phyloP scores from a whole-genome alignment of 495 filamentous ascomycete genomes.

The Baudoinia panamericana region DNA sequence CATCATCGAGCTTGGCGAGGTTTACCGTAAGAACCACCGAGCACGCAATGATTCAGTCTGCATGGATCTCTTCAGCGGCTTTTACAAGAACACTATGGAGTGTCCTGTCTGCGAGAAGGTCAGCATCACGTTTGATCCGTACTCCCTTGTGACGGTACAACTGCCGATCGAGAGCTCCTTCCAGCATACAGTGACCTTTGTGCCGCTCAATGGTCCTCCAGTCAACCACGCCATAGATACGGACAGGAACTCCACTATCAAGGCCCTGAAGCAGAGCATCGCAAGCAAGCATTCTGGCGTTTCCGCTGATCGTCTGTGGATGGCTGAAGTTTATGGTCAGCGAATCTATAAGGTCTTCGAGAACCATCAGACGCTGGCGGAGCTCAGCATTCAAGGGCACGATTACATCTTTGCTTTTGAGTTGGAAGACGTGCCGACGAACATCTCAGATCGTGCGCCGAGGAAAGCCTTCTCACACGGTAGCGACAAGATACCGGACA shows the following conservation, averaged over 20 bases:
- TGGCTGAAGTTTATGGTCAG: slow-evolving; percentile 61
- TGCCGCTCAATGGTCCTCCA: slow-evolving; percentile 52
- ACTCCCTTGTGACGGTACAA: slow-evolving; percentile 85
- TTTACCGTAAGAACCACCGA: slow-evolving; percentile 84
- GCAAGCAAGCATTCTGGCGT: slow-evolving; percentile 47
- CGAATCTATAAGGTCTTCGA: slow-evolving; percentile 77
- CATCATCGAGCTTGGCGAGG: slow-evolving; percentile 67
- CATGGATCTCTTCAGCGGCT: slow-evolving; percentile 85
- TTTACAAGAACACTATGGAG: slow-evolving; percentile 93
- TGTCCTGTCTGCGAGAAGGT: slow-evolving; percentile 87
- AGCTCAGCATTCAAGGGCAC: slow-evolving; percentile 45
- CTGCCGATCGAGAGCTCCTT: slow-evolving; percentile 72
- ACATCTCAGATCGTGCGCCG: slow-evolving; percentile 43
- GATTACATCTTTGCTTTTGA: slow-evolving; percentile 70
- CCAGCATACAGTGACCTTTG: slow-evolving; percentile 57
- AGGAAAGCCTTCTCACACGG: slow-evolving; percentile 30
- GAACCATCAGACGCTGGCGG: slow-evolving; percentile 49
- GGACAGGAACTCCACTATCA: slow-evolving; percentile 66
- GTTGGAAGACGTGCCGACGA: slow-evolving; percentile 65
- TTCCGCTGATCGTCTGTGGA: slow-evolving; percentile 46
- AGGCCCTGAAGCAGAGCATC: slow-evolving; percentile 60
- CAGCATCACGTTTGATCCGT: slow-evolving; percentile 97
- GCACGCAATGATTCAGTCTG: slow-evolving; percentile 88
- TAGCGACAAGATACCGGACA: slow-evolving; percentile 43
- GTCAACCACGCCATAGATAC: slow-evolving; percentile 71